These are phyloP conservation scores for Rosa rugosa DNA, from an alignment of 306 rosid genomes.

Conservation along the genomic window DNA sequence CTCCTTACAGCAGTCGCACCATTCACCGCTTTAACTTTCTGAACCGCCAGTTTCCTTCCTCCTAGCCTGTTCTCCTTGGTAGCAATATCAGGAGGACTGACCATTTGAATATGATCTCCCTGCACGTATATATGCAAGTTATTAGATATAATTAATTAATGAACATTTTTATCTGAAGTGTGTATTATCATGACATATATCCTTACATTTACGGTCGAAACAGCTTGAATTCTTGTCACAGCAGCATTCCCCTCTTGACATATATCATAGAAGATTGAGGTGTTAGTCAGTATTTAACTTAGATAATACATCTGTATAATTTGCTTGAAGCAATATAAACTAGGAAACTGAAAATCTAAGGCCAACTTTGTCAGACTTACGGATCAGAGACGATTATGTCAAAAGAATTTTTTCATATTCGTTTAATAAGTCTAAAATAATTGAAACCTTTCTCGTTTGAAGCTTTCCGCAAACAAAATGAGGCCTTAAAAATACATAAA, in stretches of 20 bases:
- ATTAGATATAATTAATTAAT: neutral
- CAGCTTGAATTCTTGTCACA: neutral
- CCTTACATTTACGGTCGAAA: neutral
- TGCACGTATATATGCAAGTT: neutral
- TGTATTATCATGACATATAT: neutral
- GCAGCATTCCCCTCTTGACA: neutral
- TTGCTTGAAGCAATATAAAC: neutral
- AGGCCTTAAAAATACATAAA: neutral
- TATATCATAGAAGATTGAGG: neutral
- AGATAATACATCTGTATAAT: neutral
- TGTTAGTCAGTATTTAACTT: neutral
- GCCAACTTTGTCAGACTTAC: neutral
- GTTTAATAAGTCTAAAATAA: no score
- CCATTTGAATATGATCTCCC: neutral
- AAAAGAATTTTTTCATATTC: neutral
- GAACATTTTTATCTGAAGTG: neutral
- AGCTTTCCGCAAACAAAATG: neutral
- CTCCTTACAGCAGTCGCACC: neutral
- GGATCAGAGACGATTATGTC: neutral
- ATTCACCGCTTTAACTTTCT: neutral
- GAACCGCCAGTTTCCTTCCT: slow-evolving; percentile 14
- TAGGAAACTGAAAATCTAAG: neutral
- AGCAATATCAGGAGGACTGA: neutral
- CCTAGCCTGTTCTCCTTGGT: neutral
- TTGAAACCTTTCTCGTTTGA: no score